A percentile compares a stretch with the other conserved stretches of the same genome.
Evolutionary conservation across 2,329 filamentous ascomycete species (phyloP).

Genomic region (Ophiostoma ulmi): DNA sequence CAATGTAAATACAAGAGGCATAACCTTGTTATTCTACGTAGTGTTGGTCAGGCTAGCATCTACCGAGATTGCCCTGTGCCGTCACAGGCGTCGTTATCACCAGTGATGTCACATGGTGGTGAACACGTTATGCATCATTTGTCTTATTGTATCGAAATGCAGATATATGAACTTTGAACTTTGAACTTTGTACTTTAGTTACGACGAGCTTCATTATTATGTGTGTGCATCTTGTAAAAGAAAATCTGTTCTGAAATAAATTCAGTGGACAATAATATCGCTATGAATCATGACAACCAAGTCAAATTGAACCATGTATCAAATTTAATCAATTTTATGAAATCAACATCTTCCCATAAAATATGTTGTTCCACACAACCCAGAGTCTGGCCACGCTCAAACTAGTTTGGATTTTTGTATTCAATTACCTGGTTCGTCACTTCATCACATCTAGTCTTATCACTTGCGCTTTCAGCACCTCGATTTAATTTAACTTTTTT

Average conservation of each 20-base stretch:
- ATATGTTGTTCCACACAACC: background rate
- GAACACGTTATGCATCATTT: background rate
- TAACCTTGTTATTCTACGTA: background rate
- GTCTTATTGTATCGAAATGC: background rate
- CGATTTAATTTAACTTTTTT: background rate
- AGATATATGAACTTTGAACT: background rate
- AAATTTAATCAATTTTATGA: background rate
- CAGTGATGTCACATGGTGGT: background rate
- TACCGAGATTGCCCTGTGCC: slow-evolving; percentile 1
- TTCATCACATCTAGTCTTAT: slow-evolving; percentile 7
- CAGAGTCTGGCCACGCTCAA: background rate
- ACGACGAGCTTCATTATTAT: too few relatives aligned
- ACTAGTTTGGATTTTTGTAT: background rate
- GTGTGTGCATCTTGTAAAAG: too few relatives aligned
- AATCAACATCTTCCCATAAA: background rate
- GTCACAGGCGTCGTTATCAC: background rate
- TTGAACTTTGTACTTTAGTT: background rate
- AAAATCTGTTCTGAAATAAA: too few relatives aligned
- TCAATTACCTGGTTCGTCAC: slow-evolving; percentile 1
- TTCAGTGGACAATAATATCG: too few relatives aligned
- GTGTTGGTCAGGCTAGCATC: background rate
- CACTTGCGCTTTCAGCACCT: background rate
- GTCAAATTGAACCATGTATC: background rate
- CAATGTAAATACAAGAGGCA: background rate
- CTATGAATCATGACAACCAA: too few relatives aligned